A percentile compares a stretch with the other conserved stretches of the same genome.
Conservation (phyloP, 441 rosid species). For the Arabidopsis hybrid region DNA sequence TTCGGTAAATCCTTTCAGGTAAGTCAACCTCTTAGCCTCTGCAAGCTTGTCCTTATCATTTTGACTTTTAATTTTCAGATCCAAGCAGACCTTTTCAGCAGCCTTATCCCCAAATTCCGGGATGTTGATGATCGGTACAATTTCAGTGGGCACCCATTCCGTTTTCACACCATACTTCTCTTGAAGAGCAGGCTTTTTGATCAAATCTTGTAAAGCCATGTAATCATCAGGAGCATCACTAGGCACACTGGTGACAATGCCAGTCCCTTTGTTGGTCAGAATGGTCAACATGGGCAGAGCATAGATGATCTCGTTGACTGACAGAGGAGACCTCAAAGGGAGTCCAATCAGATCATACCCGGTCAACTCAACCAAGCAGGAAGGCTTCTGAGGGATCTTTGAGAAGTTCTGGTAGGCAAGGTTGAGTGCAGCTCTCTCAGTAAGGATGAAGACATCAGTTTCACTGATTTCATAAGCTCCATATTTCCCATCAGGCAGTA, state of each 20-base stretch:
- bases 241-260: slow-evolving; percentile 94
- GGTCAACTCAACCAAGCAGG: slow-evolving; percentile 80
- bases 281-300: slow-evolving; percentile 94
- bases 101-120: slow-evolving; percentile 88
- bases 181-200: slow-evolving; percentile 79
- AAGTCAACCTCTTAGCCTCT: slow-evolving; percentile 87
- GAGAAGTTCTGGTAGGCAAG: slow-evolving; percentile 91
- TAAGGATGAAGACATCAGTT: slow-evolving; percentile 73
- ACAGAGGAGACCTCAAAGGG: slow-evolving; percentile 76
- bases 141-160: slow-evolving; percentile 90
- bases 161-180: slow-evolving; percentile 80
- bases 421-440: slow-evolving; percentile 83
- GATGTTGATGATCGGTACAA: slow-evolving; percentile 79
- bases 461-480: slow-evolving; percentile 94
- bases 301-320: slow-evolving; percentile 72
- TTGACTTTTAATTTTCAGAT: slow-evolving; percentile 86
- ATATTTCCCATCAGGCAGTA: slow-evolving; percentile 89
- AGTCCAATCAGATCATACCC: slow-evolving; percentile 93
- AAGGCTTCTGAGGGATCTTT: slow-evolving; percentile 70
- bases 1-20: slow-evolving; percentile 86
- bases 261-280: slow-evolving; percentile 93
- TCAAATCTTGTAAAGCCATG: slow-evolving; percentile 83
- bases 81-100: slow-evolving; percentile 84
- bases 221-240: slow-evolving; percentile 97
- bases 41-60: slow-evolving; percentile 91